phyloP scores from a whole-genome alignment of 306 rosid genomes.

The Urtica urens region DNA sequence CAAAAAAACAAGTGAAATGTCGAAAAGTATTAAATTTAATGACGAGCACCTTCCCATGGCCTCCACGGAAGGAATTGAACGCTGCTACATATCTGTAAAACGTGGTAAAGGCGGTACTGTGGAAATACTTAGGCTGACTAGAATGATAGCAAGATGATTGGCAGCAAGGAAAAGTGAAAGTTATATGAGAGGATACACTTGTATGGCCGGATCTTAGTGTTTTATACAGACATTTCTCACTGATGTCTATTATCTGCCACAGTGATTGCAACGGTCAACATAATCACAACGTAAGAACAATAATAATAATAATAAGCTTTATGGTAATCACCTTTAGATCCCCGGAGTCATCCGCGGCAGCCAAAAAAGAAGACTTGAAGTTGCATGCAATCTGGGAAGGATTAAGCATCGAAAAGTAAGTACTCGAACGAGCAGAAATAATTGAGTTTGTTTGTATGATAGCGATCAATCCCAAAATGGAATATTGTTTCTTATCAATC shows the following conservation, averaged over 20 bases:
- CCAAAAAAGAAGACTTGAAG: constrained; percentile 69
- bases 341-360: constrained; percentile 90
- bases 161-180: constrained; percentile 1
- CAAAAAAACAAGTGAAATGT: neutral
- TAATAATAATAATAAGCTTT: neutral
- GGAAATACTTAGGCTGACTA: constrained; percentile 1
- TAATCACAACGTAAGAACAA: constrained; percentile 1
- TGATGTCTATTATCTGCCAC: constrained; percentile 83
- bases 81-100: constrained; percentile 68
- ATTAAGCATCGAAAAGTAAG: constrained; percentile 6
- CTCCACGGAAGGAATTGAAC: constrained; percentile 95
- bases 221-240: constrained; percentile 65
- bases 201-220: constrained; percentile 82
- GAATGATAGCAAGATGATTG: constrained; percentile 12
- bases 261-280: constrained; percentile 23
- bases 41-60: constrained; percentile 88
- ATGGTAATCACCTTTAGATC: constrained; percentile 63
- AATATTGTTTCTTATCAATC: too few species aligned
- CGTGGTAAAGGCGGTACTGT: constrained; percentile 40
- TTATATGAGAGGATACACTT: constrained; percentile 57
- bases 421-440: neutral
- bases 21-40: constrained; percentile 7
- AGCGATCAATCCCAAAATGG: too few species aligned
- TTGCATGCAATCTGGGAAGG: constrained; percentile 58
- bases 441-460: too few species aligned